phyloP scores from a whole-genome alignment of 371 early-diverging fungal species.

The Funneliformis caledonium region DNA sequence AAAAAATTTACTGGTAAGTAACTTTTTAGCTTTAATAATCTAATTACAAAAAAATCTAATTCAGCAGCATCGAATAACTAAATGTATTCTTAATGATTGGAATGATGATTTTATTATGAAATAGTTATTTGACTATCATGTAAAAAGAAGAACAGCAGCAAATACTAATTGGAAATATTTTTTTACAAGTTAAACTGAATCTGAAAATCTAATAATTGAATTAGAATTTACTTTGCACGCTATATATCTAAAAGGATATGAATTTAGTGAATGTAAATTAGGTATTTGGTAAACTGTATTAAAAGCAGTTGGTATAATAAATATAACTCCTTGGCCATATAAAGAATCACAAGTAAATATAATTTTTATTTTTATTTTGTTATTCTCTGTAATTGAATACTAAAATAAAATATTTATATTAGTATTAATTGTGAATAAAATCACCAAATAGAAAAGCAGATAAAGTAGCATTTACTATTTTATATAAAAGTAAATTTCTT shows the following conservation, averaged over 20 bases:
- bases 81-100: background rate
- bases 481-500: background rate
- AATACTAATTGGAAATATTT: conserved; percentile 11
- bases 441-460: background rate
- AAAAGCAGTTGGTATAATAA: conserved; percentile 1
- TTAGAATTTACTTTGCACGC: background rate
- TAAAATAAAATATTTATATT: conserved; percentile 7
- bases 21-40: conserved; percentile 19
- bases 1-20: background rate
- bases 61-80: background rate
- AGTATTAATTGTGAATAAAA: conserved; percentile 10
- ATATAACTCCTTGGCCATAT: background rate
- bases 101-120: background rate
- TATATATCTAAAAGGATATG: background rate
- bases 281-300: background rate
- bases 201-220: background rate
- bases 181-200: background rate
- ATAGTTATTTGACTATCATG: background rate
- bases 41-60: conserved; percentile 12
- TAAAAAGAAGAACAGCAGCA: background rate
- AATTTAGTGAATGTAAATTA: background rate
- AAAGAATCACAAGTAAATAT: conserved; percentile 19
- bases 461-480: background rate
- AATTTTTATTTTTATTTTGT: background rate
- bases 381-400: background rate